A percentile compares a stretch with the other conserved stretches of the same genome.
Conservation (phyloP, 2,329 filamentous ascomycete genomes). For the Aspergillus fijiensis region DNA sequence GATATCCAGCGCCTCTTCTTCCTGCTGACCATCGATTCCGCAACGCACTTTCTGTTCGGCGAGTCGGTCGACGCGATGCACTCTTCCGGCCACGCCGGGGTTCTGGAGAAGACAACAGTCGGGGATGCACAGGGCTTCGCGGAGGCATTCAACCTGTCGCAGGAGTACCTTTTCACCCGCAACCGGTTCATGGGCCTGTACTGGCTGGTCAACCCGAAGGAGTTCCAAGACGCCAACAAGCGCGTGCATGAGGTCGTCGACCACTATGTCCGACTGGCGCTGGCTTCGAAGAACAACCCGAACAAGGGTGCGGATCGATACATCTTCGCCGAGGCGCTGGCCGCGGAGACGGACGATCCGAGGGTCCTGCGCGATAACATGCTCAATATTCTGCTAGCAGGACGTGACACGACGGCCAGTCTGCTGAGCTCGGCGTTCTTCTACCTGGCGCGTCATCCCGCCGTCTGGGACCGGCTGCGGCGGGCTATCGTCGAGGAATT, state of each 20-base stretch:
- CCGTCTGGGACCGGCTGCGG: constrained; percentile 40
- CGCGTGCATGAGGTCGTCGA: constrained; percentile 51
- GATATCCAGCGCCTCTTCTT: constrained; percentile 78
- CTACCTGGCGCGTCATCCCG: constrained; percentile 44
- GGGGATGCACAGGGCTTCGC: constrained; percentile 36
- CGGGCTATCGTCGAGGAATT: constrained; percentile 39
- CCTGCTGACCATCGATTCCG: constrained; percentile 76
- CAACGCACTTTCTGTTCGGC: constrained; percentile 84
- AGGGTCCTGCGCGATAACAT: constrained; percentile 49
- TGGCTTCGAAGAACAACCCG: constrained; percentile 37
- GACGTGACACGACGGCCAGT: constrained; percentile 54
- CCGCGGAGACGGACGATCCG: constrained; percentile 47
- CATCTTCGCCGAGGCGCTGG: constrained; percentile 52
- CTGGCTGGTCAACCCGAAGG: constrained; percentile 40
- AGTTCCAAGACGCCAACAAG: constrained; percentile 41
- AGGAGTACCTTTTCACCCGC: constrained; percentile 33
- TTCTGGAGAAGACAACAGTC: constrained; percentile 45
- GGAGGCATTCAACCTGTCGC: constrained; percentile 37
- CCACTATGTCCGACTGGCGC: constrained; percentile 48
- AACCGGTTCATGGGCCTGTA: constrained; percentile 35
- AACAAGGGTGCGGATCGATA: constrained; percentile 40
- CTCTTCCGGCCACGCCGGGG: constrained; percentile 46
- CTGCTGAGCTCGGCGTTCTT: constrained; percentile 49
- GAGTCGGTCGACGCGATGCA: constrained; percentile 63
- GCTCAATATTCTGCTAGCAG: constrained; percentile 53